Evolutionary conservation across 495 filamentous ascomycete species (phyloP).

Genomic region (Sporormia fimetaria): DNA sequence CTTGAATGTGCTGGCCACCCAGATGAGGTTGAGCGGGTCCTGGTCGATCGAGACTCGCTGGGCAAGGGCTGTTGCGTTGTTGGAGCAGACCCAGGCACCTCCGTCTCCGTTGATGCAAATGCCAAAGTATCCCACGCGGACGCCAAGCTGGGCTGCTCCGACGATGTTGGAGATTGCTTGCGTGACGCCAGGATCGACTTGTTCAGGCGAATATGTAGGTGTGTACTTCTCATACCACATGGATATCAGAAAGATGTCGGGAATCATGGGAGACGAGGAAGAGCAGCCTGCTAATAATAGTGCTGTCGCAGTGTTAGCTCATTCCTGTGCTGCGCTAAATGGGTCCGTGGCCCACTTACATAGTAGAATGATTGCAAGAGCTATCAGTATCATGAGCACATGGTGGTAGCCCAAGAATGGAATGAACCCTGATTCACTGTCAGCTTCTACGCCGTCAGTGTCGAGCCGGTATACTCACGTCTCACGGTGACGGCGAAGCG

Average conservation of each 20-base stretch:
- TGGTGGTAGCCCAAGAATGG: slow-evolving; percentile 98
- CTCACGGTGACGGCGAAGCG: slow-evolving; percentile 35
- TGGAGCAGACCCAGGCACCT: slow-evolving; percentile 59
- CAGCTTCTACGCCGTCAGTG: slow-evolving; percentile 16
- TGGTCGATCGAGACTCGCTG: slow-evolving; percentile 56
- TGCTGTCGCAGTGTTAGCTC: slow-evolving; percentile 38
- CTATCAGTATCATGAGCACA: slow-evolving; percentile 95
- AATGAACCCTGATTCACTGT: slow-evolving; percentile 53
- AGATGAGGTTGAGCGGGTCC: slow-evolving; percentile 71
- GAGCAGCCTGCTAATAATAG: slow-evolving; percentile 71
- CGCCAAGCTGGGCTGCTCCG: slow-evolving; percentile 52
- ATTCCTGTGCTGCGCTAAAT: slow-evolving; percentile 3
- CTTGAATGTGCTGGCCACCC: slow-evolving; percentile 68
- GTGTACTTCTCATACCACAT: slow-evolving; percentile 60
- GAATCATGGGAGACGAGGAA: slow-evolving; percentile 61
- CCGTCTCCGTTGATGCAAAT: slow-evolving; percentile 67
- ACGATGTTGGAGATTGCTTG: slow-evolving; percentile 64
- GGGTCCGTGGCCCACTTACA: slow-evolving; percentile 48
- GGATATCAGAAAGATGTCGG: slow-evolving; percentile 68
- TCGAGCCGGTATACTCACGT: slow-evolving; percentile 19
- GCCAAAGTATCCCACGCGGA: slow-evolving; percentile 63
- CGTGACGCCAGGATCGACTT: slow-evolving; percentile 75
- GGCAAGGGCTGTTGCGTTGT: slow-evolving; percentile 65
- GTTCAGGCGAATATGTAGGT: slow-evolving; percentile 56
- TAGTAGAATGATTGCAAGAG: slow-evolving; percentile 83